Evolutionary conservation across 495 filamentous ascomycete species (phyloP).

Genomic region (Poronia punctata): DNA sequence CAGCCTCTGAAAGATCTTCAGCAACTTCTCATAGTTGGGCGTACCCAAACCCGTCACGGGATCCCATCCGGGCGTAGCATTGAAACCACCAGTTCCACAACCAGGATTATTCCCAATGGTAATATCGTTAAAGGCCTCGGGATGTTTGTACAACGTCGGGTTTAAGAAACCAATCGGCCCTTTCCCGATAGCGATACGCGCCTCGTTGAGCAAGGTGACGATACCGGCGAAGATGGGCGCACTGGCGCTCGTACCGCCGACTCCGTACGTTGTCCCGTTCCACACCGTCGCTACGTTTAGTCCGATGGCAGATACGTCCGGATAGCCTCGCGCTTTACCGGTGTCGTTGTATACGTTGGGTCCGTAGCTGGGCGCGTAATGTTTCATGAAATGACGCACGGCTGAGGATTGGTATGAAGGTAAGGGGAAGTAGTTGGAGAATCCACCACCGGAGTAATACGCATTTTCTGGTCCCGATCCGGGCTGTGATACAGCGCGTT

Average conservation of each 20-base stretch:
- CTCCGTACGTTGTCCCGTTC: constrained; percentile 40
- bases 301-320: constrained; percentile 55
- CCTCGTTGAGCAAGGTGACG: constrained; percentile 56
- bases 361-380: constrained; percentile 37
- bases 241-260: constrained; percentile 31
- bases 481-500: constrained; percentile 27
- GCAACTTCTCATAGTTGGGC: constrained; percentile 21
- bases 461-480: constrained; percentile 38
- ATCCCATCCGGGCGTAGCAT: constrained; percentile 33
- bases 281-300: constrained; percentile 46
- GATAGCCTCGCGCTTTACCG: constrained; percentile 46
- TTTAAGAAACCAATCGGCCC: constrained; percentile 58
- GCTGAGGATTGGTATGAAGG: constrained; percentile 55
- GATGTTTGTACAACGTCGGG: constrained; percentile 53
- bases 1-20: constrained; percentile 11
- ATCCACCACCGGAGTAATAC: constrained; percentile 60
- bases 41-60: constrained; percentile 33
- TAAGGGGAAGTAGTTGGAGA: constrained; percentile 57
- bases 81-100: constrained; percentile 44
- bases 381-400: constrained; percentile 50
- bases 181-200: constrained; percentile 46
- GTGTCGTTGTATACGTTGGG: constrained; percentile 43
- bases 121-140: constrained; percentile 55
- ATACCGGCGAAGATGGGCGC: constrained; percentile 38
- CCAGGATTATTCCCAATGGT: constrained; percentile 51